Evolutionary conservation across 139 green algal genomes (phyloP), one percentile per base, ranked within the genome.

Genomic region (Chlorella sp.): DNA sequence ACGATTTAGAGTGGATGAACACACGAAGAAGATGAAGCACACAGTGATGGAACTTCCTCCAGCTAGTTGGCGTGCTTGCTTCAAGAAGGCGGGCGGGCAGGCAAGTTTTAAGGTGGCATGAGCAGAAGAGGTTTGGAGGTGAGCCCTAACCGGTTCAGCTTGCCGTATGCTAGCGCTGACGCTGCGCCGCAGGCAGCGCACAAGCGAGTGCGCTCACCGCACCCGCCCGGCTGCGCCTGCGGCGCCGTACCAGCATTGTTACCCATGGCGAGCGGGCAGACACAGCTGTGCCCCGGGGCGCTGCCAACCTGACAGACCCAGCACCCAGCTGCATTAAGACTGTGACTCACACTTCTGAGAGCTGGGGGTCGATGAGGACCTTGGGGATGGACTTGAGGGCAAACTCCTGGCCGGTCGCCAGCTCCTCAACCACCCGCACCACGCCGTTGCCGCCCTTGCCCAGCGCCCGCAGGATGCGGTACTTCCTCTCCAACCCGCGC

Each of bases 341-440:
- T 37, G 30, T 40, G 39, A 36, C 86, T 66, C 86, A 90, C 88
- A 19, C 73, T 3, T 93, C 87, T 2, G 90, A 93, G 4, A 93
- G 53, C 57, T 85, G 81, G 28, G 81, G 78, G 81, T 93, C 91
- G 28, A 19, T 76, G 15, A 93, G 82, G 28, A 85, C 73, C 40
- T 93, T 93, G 60, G 91, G 91, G 42, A 93, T 86, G 81, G 64
- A 87, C 86, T 93, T 93, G 73, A 91, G 91, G 19, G 91, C 91
- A 73, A 64, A 93, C 77, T 93, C 73, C 26, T 81, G 19, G 60
- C 91, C 91, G 4, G 71, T 93, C 34, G 86, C 36, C 19, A 75
- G 73, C 32, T 93, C 87, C 36, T 79, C 37, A 12, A 91, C 91
- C 53, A 91, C 64, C 9, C 66, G 82, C 61, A 93, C 91, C 30